These are phyloP conservation scores for Botrytis squamosa DNA, from an alignment of 2,329 filamentous ascomycete genomes.

Conservation along the genomic window DNA sequence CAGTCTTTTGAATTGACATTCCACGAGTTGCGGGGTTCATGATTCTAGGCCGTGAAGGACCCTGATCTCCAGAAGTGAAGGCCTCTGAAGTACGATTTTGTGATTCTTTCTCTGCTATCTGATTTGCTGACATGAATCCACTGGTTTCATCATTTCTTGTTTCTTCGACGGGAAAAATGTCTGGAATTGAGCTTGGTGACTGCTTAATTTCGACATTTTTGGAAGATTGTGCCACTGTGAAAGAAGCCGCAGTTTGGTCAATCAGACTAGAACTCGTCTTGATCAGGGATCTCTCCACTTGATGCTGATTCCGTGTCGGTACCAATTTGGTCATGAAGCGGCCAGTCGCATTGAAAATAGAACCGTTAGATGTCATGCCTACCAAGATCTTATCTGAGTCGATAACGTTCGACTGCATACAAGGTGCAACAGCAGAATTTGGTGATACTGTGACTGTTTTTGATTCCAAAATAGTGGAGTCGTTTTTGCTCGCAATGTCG, in stretches of 20 bases:
- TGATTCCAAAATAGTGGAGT: background rate
- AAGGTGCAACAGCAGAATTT: background rate
- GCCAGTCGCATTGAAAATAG: background rate
- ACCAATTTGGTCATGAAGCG: conserved; percentile 14
- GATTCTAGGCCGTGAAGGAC: conserved; percentile 27
- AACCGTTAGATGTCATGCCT: background rate
- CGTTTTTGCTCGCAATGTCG: background rate
- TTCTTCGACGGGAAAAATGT: background rate
- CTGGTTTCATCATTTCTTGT: background rate
- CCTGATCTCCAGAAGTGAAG: background rate
- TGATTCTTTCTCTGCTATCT: conserved; percentile 12
- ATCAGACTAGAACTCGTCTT: background rate
- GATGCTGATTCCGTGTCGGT: background rate
- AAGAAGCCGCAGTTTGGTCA: background rate
- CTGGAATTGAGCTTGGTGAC: conserved; percentile 16
- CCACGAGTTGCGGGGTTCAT: conserved; percentile 36
- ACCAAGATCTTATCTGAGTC: background rate
- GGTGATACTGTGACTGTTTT: background rate
- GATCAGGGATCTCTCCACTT: background rate
- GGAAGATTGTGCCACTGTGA: conserved; percentile 7
- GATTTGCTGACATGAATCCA: conserved; percentile 19
- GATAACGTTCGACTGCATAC: background rate
- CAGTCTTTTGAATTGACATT: conserved; percentile 30
- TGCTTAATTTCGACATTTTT: conserved; percentile 20
- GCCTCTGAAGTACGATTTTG: background rate